A percentile compares a stretch with the other conserved stretches of the same genome.
Conservation (phyloP, 176 grass and related monocot species). For the Pontederia paniculata region DNA sequence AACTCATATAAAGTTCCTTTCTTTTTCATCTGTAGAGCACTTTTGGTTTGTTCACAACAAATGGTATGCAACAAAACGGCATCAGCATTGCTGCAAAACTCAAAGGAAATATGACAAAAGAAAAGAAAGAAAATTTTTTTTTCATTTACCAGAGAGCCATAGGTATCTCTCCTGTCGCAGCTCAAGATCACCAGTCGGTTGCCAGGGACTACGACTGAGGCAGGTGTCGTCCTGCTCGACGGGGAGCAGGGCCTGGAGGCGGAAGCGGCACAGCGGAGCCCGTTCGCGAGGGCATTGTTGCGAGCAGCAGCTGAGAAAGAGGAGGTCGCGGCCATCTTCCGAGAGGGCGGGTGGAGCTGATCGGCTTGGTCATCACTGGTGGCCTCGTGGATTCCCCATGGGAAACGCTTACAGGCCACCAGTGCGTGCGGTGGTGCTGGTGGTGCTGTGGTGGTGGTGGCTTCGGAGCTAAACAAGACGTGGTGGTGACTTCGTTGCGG, state of each 20-base stretch:
- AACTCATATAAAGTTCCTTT: too few relatives aligned
- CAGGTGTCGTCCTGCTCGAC: conserved; percentile 6
- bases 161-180: conserved; percentile 38
- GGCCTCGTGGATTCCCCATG: conserved; percentile 24
- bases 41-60: too few relatives aligned
- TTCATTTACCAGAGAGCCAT: conserved; percentile 39
- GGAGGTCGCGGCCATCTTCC: conserved; percentile 19
- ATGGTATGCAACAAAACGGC: neutral
- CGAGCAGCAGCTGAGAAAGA: neutral
- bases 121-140: neutral
- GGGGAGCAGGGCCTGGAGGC: conserved; percentile 12
- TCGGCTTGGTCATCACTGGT: conserved; percentile 3
- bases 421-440: too few relatives aligned
- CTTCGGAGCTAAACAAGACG: too few relatives aligned
- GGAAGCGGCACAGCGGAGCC: conserved; percentile 25
- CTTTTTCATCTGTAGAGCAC: too few relatives aligned
- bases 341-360: neutral
- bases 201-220: conserved; percentile 9
- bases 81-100: neutral
- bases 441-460: too few relatives aligned
- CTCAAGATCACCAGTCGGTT: conserved; percentile 35
- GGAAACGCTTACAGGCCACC: too few relatives aligned
- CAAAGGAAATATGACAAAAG: neutral
- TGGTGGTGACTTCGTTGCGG: too few relatives aligned
- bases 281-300: conserved; percentile 10